These are phyloP conservation scores for Babesia sp. DNA, from an alignment of 169 alveolate species.

Conservation along the genomic window DNA sequence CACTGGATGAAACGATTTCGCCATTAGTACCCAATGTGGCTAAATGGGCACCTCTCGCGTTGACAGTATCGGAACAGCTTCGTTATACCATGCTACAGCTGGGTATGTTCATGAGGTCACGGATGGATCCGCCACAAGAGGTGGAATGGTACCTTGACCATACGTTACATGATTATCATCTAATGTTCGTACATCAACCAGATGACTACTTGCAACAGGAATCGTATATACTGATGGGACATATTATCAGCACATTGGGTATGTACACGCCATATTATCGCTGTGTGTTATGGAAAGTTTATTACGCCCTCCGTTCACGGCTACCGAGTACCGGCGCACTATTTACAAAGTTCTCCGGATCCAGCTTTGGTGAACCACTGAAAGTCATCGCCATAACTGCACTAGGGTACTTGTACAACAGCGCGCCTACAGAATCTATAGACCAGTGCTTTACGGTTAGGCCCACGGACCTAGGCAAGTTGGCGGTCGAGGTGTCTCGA, in stretches of 20 bases:
- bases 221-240: neutral
- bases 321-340: slow-evolving; percentile 5
- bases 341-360: slow-evolving; percentile 18
- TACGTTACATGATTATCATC: neutral
- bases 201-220: slow-evolving; percentile 21
- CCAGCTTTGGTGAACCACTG: slow-evolving; percentile 5
- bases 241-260: neutral
- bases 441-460: too few relatives aligned
- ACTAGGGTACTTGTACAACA: slow-evolving; percentile 6
- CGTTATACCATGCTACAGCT: slow-evolving; percentile 27
- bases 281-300: slow-evolving; percentile 6
- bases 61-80: neutral
- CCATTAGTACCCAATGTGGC: neutral
- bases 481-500: neutral
- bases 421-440: neutral
- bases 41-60: slow-evolving; percentile 3
- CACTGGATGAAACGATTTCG: neutral
- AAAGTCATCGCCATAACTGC: slow-evolving; percentile 18
- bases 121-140: neutral
- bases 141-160: neutral
- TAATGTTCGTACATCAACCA: neutral
- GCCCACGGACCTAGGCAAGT: neutral
- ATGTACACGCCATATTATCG: neutral
- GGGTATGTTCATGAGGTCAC: neutral
- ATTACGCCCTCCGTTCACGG: slow-evolving; percentile 3